Conservation (phyloP, 2,329 filamentous ascomycete genomes). For the Diaporthe sp. region DNA sequence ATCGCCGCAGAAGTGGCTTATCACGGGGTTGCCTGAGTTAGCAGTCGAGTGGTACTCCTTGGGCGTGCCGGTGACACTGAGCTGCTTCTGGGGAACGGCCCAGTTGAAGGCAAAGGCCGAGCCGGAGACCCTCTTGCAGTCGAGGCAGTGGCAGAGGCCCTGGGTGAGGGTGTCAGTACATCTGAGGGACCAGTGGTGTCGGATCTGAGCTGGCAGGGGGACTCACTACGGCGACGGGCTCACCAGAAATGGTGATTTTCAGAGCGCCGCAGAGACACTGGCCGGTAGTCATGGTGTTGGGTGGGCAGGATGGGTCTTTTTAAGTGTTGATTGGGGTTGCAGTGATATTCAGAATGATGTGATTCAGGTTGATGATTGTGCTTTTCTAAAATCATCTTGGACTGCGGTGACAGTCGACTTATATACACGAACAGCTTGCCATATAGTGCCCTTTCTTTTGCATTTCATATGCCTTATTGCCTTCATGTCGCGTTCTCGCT, state of each 20-base stretch:
- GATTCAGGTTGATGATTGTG: neutral
- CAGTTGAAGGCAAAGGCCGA: neutral
- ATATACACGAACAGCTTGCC: neutral
- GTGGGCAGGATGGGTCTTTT: neutral
- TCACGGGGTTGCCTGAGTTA: neutral
- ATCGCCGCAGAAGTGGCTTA: neutral
- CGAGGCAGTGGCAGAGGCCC: neutral
- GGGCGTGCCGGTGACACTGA: neutral
- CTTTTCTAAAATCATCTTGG: neutral
- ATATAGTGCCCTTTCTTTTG: neutral
- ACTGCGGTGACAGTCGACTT: neutral
- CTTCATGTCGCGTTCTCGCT: neutral
- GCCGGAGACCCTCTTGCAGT: neutral
- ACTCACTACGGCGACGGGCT: neutral
- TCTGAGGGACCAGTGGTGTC: neutral
- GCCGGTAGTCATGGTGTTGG: neutral
- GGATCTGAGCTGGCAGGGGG: neutral
- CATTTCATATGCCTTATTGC: neutral
- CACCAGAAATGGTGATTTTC: neutral
- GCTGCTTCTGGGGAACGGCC: neutral
- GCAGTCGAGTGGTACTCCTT: neutral
- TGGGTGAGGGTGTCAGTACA: neutral
- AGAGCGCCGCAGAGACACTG: neutral
- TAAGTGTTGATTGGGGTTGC: neutral
- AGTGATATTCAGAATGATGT: neutral